phyloP scores from a whole-genome alignment of 1,139 yeast species.

The Taphrina confusa region DNA sequence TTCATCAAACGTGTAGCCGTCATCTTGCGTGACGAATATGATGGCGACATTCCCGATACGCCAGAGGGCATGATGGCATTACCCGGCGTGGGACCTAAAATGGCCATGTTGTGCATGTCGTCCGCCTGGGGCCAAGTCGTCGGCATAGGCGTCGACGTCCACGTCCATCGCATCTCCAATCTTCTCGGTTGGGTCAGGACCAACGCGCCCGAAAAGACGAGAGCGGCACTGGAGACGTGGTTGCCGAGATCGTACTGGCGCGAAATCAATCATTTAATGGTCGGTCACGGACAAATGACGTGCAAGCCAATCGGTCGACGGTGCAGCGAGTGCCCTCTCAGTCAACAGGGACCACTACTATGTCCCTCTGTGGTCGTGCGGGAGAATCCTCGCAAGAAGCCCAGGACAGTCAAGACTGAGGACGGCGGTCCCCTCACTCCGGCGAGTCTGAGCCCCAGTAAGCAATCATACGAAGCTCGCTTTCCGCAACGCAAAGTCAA shows the following conservation, averaged over 20 bases:
- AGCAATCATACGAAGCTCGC: conserved; percentile 6
- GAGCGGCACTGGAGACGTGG: conserved; percentile 71
- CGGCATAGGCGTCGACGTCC: conserved; percentile 95
- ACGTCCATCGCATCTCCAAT: conserved; percentile 75
- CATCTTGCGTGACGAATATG: conserved; percentile 55
- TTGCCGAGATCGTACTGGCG: conserved; percentile 73
- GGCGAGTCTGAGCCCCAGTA: background rate
- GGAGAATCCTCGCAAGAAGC: conserved; percentile 17
- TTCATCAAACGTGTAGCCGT: conserved; percentile 66
- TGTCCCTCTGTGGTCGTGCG: conserved; percentile 26
- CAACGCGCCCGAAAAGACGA: conserved; percentile 70
- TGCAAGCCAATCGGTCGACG: conserved; percentile 72
- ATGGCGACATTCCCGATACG: conserved; percentile 64
- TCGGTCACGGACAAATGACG: conserved; percentile 57
- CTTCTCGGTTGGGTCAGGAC: conserved; percentile 55
- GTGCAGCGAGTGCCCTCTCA: conserved; percentile 71
- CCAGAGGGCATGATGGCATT: conserved; percentile 63
- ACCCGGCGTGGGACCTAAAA: conserved; percentile 96
- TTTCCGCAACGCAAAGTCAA: background rate
- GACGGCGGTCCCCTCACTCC: background rate
- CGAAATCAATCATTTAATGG: conserved; percentile 62
- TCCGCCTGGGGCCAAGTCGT: conserved; percentile 71
- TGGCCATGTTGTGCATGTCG: conserved; percentile 82
- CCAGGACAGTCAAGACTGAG: background rate
- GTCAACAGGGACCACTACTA: conserved; percentile 12